Evolutionary conservation across 1,139 yeast species (phyloP), one percentile per base, ranked within the genome.

Genomic region (Protomyces macrosporus): DNA sequence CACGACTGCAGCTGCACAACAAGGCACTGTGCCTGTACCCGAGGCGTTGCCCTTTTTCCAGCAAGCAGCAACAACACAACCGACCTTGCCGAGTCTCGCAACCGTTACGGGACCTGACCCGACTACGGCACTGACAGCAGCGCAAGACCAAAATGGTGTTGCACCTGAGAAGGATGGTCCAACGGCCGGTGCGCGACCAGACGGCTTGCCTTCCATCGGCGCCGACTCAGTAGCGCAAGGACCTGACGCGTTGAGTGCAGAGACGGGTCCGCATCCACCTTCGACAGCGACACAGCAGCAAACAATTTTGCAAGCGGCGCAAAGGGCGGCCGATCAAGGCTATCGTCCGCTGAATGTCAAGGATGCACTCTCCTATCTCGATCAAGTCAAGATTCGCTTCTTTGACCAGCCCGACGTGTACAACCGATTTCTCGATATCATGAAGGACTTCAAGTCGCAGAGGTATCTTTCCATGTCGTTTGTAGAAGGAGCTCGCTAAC

Each of bases 401-500:
- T 88, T 84, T 75, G 83, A 85, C 69, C 95, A 93, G 76, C 96
- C 98, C 0, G 97, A 91, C 72, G 97, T 95, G 60, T 93, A 95
- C 79, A 95, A 93, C 74, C 91, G 89, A 74, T 93, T 93, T 73
- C 81, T 93, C 72, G 99, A 95, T 74, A 93, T 93, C 68, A 93
- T 93, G 99, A 93, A 93, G 76, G 98, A 95, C 73, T 95, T 95
- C 79, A 93, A 95, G 78, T 87, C 95, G 58, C 97, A 91, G 77
- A 84, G 84, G 79, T 82, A 75, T 68, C 83, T 79, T 64, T 66
- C 5, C 33, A 12, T n/a, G 9, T 34, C 16, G 10, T 6, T 39
- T 33, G n/a, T n/a, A 12, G 4, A 37, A 6, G 10, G 10, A n/a
- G 33, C 39, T n/a, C 4, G 30, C 33, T 33, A 36, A 45, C 39